Percentiles rank a stretch among this genome's conserved stretches.
Conservation (phyloP, 1,139 yeast genomes). For the Taphrina confusa region DNA sequence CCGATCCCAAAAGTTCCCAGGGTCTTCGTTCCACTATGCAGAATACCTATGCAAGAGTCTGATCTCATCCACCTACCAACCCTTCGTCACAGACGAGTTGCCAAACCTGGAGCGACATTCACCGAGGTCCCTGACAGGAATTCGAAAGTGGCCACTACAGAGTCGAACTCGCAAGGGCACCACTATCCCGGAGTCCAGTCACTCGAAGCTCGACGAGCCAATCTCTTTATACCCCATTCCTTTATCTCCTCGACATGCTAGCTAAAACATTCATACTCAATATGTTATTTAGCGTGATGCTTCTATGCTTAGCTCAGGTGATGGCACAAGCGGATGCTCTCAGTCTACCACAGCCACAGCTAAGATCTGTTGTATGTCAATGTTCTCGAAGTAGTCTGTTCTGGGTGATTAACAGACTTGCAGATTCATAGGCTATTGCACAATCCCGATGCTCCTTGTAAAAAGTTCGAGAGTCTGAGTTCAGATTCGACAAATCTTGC, state of each 20-base stretch:
- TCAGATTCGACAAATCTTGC: background rate
- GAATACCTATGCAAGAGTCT: too few relatives aligned
- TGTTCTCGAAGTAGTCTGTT: background rate
- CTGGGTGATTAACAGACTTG: background rate
- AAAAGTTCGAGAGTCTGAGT: background rate
- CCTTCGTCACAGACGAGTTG: too few relatives aligned
- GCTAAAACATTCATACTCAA: background rate
- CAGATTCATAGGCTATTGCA: conserved; percentile 7
- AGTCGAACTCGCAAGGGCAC: too few relatives aligned
- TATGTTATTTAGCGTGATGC: background rate
- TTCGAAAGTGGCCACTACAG: too few relatives aligned
- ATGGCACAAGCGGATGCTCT: conserved; percentile 4
- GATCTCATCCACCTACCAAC: too few relatives aligned
- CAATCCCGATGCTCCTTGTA: conserved; percentile 5
- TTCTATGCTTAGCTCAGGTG: conserved; percentile 1
- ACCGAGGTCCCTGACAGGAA: too few relatives aligned
- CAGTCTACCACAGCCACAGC: background rate
- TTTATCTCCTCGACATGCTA: background rate
- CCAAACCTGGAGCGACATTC: too few relatives aligned
- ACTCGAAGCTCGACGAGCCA: too few relatives aligned
- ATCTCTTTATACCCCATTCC: too few relatives aligned
- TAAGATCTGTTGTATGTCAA: conserved; percentile 9
- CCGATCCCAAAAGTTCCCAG: too few relatives aligned
- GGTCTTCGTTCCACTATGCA: too few relatives aligned
- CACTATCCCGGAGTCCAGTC: too few relatives aligned